phyloP scores from a whole-genome alignment of 106 monocot species.

The Cymbidium sinense region DNA sequence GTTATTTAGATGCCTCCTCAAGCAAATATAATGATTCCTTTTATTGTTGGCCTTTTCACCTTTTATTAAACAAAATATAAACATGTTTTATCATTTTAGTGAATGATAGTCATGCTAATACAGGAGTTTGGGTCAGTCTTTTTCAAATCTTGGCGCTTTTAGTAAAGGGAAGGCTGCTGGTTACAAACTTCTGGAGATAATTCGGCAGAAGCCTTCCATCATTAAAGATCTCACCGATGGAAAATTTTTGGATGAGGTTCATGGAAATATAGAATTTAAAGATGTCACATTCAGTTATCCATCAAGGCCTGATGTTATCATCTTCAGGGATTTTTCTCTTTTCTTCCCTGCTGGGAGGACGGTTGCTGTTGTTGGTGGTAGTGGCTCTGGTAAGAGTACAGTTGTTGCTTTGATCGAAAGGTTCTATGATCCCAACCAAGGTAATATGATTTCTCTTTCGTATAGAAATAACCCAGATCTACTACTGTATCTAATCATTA shows the following conservation, averaged over 20 bases:
- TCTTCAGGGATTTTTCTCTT: constrained; percentile 77
- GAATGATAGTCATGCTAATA: neutral
- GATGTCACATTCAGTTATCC: constrained; percentile 93
- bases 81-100: neutral
- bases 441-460: constrained; percentile 23
- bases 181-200: constrained; percentile 84
- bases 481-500: neutral
- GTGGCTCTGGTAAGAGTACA: constrained; percentile 97
- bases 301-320: constrained; percentile 84
- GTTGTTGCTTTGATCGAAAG: constrained; percentile 90
- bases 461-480: neutral
- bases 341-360: constrained; percentile 94
- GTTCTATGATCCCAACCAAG: constrained; percentile 96
- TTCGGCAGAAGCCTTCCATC: constrained; percentile 76
- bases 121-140: constrained; percentile 95
- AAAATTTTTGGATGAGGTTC: constrained; percentile 63
- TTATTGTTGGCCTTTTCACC: no score
- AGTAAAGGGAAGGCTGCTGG: constrained; percentile 95
- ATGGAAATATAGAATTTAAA: constrained; percentile 93
- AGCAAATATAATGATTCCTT: no score
- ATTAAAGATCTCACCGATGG: constrained; percentile 66
- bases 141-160: constrained; percentile 93
- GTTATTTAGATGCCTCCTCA: no score
- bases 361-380: constrained; percentile 92
- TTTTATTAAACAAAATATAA: no score